A percentile compares a stretch with the other conserved stretches of the same genome.
Evolutionary conservation across 352 stramenopile genomes (phyloP).

Genomic region (Phytopythium boreale): DNA sequence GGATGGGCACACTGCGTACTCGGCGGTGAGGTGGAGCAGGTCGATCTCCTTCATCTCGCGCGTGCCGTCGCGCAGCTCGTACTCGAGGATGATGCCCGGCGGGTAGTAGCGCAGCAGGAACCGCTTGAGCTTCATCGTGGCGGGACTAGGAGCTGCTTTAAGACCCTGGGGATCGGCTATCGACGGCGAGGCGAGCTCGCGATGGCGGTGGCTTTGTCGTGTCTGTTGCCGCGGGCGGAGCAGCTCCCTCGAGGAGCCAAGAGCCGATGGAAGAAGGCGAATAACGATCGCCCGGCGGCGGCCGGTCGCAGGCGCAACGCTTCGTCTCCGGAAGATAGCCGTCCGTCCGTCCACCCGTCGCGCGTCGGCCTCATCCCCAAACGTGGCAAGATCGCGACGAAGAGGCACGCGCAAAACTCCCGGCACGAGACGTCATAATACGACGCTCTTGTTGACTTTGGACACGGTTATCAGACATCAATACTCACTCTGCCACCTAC

Average conservation of each 20-base stretch:
- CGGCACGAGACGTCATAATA: neutral
- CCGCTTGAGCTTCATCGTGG: constrained; percentile 93
- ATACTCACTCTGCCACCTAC: neutral
- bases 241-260: constrained; percentile 5
- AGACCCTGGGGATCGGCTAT: constrained; percentile 6
- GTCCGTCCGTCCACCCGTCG: neutral
- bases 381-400: neutral
- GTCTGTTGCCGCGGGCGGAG: neutral
- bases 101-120: constrained; percentile 96
- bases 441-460: neutral
- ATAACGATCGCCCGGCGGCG: constrained; percentile 4
- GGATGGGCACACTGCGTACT: constrained; percentile 35
- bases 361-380: no score
- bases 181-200: constrained; percentile 3
- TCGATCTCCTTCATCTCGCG: constrained; percentile 95
- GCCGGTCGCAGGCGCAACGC: neutral
- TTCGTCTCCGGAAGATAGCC: neutral
- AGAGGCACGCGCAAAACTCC: constrained; percentile 3
- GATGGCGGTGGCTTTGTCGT: constrained; percentile 15
- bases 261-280: constrained; percentile 8
- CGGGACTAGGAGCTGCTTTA: neutral
- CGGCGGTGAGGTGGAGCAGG: constrained; percentile 90
- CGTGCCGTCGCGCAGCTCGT: constrained; percentile 92
- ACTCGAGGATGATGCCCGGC: constrained; percentile 95
- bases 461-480: neutral